phyloP scores from a whole-genome alignment of 768 basidiomycete species.

The Boletus reticulatus region DNA sequence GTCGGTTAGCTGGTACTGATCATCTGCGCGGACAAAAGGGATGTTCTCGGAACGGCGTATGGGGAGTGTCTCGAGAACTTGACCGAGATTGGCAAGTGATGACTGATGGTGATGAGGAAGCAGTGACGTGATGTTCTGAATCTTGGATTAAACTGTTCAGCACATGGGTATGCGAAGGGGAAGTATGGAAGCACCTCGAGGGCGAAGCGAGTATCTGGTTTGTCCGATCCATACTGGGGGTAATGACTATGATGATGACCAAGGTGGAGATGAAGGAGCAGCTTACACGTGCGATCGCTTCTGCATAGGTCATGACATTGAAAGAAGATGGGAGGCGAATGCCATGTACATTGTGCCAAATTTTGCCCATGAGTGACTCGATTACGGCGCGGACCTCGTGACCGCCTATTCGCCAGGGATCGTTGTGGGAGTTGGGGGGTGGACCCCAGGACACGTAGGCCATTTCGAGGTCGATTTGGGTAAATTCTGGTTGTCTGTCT shows the following conservation, averaged over 20 bases:
- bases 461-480: constrained; percentile 96
- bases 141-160: constrained; percentile 26
- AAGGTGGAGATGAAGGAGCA: constrained; percentile 5
- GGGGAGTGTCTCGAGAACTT: constrained; percentile 32
- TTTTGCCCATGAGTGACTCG: constrained; percentile 66
- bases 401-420: constrained; percentile 84
- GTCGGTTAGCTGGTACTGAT: constrained; percentile 12
- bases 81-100: constrained; percentile 23
- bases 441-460: constrained; percentile 86
- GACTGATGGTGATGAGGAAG: constrained; percentile 28
- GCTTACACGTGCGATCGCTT: constrained; percentile 86
- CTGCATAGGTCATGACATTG: constrained; percentile 81
- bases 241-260: constrained; percentile 17
- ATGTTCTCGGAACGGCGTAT: constrained; percentile 28
- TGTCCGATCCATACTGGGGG: constrained; percentile 87
- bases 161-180: background rate
- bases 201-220: constrained; percentile 88
- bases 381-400: constrained; percentile 75
- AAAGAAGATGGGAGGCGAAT: constrained; percentile 61
- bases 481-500: constrained; percentile 96
- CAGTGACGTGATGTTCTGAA: constrained; percentile 31
- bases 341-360: constrained; percentile 74
- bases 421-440: constrained; percentile 13
- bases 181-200: constrained; percentile 62
- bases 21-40: constrained; percentile 29